Evolutionary conservation across 108 stramenopile genomes (phyloP).

Genomic region (Phaeodactylum tricornutum): DNA sequence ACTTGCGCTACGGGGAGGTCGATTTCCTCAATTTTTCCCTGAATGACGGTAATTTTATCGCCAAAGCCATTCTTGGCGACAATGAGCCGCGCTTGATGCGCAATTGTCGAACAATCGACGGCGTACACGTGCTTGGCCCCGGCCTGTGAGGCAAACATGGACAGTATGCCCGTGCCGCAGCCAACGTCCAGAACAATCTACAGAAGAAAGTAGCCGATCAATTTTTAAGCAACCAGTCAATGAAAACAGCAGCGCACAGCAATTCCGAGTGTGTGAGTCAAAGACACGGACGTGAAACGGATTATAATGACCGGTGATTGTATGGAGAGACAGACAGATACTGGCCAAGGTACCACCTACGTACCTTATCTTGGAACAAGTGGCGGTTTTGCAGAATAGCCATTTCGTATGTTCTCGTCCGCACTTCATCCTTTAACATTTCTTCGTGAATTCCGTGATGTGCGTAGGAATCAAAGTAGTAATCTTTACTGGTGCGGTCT

Average conservation of each 20-base stretch:
- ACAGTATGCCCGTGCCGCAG: constrained; percentile 89
- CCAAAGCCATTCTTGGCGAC: constrained; percentile 72
- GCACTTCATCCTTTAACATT: constrained; percentile 94
- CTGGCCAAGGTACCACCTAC: no score
- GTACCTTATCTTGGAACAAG: constrained; percentile 68
- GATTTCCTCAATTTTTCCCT: constrained; percentile 90
- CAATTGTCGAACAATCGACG: constrained; percentile 88
- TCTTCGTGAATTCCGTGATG: constrained; percentile 96
- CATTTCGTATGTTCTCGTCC: constrained; percentile 82
- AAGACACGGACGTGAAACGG: no score
- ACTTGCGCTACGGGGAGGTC: constrained; percentile 74
- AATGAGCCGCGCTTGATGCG: constrained; percentile 72
- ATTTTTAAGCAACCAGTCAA: no score
- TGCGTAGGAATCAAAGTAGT: constrained; percentile 92
- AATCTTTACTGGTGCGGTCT: constrained; percentile 68
- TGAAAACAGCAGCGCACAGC: no score
- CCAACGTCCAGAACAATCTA: constrained; percentile 91
- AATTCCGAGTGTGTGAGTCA: no score
- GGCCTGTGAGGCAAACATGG: constrained; percentile 87
- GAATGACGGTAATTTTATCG: constrained; percentile 75
- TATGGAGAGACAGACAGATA: no score
- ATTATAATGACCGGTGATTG: no score
- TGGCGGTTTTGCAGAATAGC: constrained; percentile 73
- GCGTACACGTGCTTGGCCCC: constrained; percentile 90
- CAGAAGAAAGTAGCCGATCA: no score